Evolutionary conservation across 2,329 filamentous ascomycete species (phyloP), one percentile per base, ranked within the genome.

Genomic region (Fonsecaea erecta): DNA sequence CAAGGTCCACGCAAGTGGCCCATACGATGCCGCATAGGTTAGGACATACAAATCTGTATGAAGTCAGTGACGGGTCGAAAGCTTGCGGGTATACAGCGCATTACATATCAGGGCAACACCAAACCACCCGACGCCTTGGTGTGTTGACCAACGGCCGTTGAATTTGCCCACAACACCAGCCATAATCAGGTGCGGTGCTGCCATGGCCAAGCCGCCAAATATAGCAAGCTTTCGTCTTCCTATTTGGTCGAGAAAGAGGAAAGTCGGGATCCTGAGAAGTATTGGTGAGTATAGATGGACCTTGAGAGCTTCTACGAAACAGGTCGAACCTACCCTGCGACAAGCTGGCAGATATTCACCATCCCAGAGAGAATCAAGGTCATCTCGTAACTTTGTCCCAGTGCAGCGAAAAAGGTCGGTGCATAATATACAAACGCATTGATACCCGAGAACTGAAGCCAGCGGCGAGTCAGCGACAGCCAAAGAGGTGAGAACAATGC

Each of bases 401-500:
- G 71, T 0, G 74, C 66, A 0, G 68, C 56, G 26, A 84, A 83
- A 0, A 82, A 70, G 0, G 76, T 81, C 0, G 81, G 80, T 0
- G 77, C 73, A 69, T 83, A 84, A 28, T 60, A 60, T 8, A 74
- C 83, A 1, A 83, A 71, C 0, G 80, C 80, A 48, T 82, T 81
- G 63, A 81, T 79, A 1, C 77, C 75, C 1, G 69, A 71, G 63
- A 80, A 79, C 66, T 18, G 16, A 5, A 18, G 37, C 2, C 35
- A 16, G 1, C 4, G 30, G 9, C 9, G 4, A 9, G 35, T 37
- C 8, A 37, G 35, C 35, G 14, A 12, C 35, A 37, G 14, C 14
- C 35, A 37, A 16, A 37, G 35, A 32, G 35, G 35, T 37, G 11
- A 16, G 14, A 3, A 11, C 11, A 14, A 37, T 9, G 14, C 3